phyloP scores from a whole-genome alignment of 1,139 yeast genomes.

The Zhuliangozyma blackwelliae region DNA sequence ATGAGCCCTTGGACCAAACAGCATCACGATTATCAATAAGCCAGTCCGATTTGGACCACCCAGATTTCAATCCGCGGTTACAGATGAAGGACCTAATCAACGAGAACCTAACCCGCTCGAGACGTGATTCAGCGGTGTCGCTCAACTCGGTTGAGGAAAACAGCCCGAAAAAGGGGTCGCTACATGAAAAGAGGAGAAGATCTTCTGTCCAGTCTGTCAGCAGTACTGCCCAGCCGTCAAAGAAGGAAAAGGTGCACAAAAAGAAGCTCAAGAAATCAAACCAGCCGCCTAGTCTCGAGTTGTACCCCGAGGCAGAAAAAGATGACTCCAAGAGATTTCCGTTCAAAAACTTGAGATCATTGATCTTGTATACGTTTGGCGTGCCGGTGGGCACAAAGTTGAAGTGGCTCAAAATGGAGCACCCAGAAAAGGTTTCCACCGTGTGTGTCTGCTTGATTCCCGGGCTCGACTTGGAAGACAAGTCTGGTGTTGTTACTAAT shows the following conservation, averaged over 20 bases:
- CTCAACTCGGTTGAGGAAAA: conserved; percentile 16
- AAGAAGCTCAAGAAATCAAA: conserved; percentile 30
- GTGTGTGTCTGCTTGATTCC: conserved; percentile 64
- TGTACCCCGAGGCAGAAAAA: conserved; percentile 6
- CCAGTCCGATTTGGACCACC: conserved; percentile 12
- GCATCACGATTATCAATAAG: conserved; percentile 29
- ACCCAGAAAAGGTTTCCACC: conserved; percentile 23
- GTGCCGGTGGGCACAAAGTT: conserved; percentile 21
- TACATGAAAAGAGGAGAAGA: conserved; percentile 38
- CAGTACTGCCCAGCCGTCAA: conserved; percentile 7
- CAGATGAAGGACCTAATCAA: conserved; percentile 10
- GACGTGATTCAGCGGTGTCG: conserved; percentile 26
- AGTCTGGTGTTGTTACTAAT: no score
- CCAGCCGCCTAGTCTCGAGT: conserved; percentile 23
- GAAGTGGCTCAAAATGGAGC: conserved; percentile 34
- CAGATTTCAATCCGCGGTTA: conserved; percentile 14
- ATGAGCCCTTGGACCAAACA: conserved; percentile 19
- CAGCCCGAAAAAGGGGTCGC: conserved; percentile 1
- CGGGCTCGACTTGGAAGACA: conserved; percentile 47
- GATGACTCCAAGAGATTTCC: conserved; percentile 18
- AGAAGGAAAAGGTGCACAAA: conserved; percentile 26
- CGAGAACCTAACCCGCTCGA: not conserved
- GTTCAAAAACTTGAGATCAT: conserved; percentile 46
- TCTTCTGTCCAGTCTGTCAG: conserved; percentile 29
- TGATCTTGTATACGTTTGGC: conserved; percentile 45